Evolutionary conservation across 768 basidiomycete genomes (phyloP).

Genomic region (Fomitopsis serialis): DNA sequence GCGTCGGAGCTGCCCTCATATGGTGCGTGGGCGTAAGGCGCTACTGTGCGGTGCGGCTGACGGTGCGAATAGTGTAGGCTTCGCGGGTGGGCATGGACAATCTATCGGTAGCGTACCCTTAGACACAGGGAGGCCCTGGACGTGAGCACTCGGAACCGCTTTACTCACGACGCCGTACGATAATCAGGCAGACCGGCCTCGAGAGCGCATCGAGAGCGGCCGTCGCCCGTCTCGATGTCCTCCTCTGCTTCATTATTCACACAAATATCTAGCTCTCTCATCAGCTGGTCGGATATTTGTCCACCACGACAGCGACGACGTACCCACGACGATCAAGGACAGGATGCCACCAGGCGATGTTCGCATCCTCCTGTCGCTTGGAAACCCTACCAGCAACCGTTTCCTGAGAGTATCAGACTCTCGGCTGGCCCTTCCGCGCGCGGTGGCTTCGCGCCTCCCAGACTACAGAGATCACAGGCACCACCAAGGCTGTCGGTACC

Average conservation of each 20-base stretch:
- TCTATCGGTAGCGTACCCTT: no score
- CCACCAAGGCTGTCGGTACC: neutral
- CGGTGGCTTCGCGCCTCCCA: neutral
- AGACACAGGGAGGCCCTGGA: neutral
- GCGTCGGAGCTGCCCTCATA: neutral
- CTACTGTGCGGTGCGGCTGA: neutral
- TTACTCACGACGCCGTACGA: neutral
- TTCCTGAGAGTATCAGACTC: neutral
- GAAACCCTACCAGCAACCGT: neutral
- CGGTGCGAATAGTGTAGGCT: no score
- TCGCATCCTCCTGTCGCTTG: neutral
- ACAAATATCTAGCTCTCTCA: neutral
- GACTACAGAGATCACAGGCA: neutral
- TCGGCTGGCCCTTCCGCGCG: neutral
- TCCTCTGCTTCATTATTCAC: neutral
- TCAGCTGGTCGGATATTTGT: neutral
- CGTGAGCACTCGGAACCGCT: neutral
- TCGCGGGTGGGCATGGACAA: no score
- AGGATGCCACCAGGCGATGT: neutral
- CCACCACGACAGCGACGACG: neutral
- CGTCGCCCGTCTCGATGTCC: neutral
- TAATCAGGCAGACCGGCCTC: neutral
- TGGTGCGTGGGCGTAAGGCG: neutral
- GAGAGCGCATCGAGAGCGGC: neutral
- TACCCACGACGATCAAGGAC: constrained; percentile 1